Base-by-base conservation (phyloP, 169 alveolate genomes). In the Cryptosporidium andersoni region DNA sequence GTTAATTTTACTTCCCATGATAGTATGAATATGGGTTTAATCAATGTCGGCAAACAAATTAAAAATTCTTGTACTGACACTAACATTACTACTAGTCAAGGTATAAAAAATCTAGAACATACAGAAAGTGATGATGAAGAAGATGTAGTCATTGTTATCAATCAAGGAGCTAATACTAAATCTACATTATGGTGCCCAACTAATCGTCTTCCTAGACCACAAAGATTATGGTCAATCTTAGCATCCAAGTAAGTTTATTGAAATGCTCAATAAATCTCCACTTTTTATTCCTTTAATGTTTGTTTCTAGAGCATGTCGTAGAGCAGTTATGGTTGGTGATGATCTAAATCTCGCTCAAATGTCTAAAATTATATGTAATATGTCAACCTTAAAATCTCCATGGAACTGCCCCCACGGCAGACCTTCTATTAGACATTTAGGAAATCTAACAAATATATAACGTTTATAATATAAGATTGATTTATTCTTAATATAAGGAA, bases 361-460 rank as follows among this genome's bases (percentile, higher is more conserved):
- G 99, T 91, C 89, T 47, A 89, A 80, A 42, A 93, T 97, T 12
- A 92, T 96, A 12, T 81, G 81, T 40, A 94, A 93, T 56, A 88
- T 98, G 88, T 81, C 96, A 4, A 89, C 90, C 42, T 90, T 98
- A 40, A 90, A 96, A 51, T 95, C 97, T 58, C 99, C 99, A 6
- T 98, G 99, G 99, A 97, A 97, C 90, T 98, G 99, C 82, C 99
- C 99, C 40, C 99, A 98, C 90, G 99, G 99, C 4, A 90, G 99
- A 55, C 99, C 99, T 4, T 96, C 99, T n/a, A 94, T 98, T 94
- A 92, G 97, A 51, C 91, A 93, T 80, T 88, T 95, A 16, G 81
- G 91, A 82, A 90, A 93, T 51, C 55, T 81, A 80, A 25, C 25
- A 25, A 0, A 25, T 25, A 25, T 25, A 25, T 25, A 25, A 25